Evolutionary conservation across 441 rosid genomes (phyloP).

Genomic region (Flueggea neowawraea): DNA sequence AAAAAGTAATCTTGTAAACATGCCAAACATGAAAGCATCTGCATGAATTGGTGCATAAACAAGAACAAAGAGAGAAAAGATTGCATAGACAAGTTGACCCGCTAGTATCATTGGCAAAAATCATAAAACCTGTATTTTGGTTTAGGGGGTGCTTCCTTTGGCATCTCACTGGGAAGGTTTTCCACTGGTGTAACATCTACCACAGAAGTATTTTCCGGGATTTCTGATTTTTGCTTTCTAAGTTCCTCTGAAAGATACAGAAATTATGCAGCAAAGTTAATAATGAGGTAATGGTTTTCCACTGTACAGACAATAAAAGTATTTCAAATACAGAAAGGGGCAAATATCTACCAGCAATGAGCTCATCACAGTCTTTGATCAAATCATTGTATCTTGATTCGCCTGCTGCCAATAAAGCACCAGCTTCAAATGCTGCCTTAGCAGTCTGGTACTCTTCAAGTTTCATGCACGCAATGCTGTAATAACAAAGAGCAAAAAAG

Average conservation of each 20-base stretch:
- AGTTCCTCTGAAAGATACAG: constrained; percentile 26
- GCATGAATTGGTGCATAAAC: background rate
- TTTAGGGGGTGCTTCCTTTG: constrained; percentile 27
- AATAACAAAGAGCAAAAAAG: constrained; percentile 12
- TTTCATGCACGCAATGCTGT: constrained; percentile 75
- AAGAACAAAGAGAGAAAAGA: background rate
- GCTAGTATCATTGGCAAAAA: background rate
- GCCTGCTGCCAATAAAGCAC: constrained; percentile 47
- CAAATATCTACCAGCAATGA: constrained; percentile 43
- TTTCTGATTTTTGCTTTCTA: constrained; percentile 18
- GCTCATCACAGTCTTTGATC: constrained; percentile 63
- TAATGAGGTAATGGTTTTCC: background rate
- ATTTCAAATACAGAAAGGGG: background rate
- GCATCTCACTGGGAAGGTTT: constrained; percentile 13
- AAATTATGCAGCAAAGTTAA: background rate
- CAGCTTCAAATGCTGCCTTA: constrained; percentile 69
- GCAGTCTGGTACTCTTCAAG: constrained; percentile 83
- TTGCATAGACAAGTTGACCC: background rate
- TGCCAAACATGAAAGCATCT: no score
- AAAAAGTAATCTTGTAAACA: no score
- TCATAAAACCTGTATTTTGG: constrained; percentile 53
- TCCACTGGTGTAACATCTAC: constrained; percentile 20
- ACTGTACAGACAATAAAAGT: background rate
- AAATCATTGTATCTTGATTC: constrained; percentile 50
- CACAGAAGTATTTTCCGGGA: constrained; percentile 11